These are phyloP conservation scores for Byssothecium circinans DNA, from an alignment of 2,329 filamentous ascomycete species.

Conservation along the genomic window DNA sequence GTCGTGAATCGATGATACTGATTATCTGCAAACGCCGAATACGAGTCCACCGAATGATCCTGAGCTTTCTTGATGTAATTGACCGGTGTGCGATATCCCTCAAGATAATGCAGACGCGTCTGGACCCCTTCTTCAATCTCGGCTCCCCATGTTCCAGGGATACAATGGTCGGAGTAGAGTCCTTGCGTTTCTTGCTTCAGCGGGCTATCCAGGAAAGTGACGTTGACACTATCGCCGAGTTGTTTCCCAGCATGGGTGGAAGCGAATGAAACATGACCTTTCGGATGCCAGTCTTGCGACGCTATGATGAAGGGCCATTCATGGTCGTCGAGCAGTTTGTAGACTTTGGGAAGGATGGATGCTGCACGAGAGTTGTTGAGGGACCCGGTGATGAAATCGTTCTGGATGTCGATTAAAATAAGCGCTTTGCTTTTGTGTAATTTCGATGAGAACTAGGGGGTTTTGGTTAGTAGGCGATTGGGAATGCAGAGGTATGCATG, in stretches of 20 bases:
- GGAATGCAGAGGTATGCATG: not conserved
- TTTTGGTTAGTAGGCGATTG: not conserved
- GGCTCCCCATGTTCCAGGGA: conserved; percentile 22
- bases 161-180: conserved; percentile 22
- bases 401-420: conserved; percentile 29
- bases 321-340: conserved; percentile 24
- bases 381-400: conserved; percentile 28
- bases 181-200: conserved; percentile 20
- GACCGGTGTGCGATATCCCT: conserved; percentile 21
- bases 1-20: conserved; percentile 29
- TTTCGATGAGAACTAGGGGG: conserved; percentile 17
- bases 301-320: conserved; percentile 28
- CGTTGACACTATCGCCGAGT: conserved; percentile 16
- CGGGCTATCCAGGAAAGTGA: conserved; percentile 22
- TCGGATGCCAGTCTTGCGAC: conserved; percentile 28
- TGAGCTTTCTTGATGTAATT: conserved; percentile 31
- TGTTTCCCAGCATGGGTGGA: conserved; percentile 15
- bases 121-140: conserved; percentile 23
- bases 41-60: conserved; percentile 25
- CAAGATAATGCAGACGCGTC: conserved; percentile 20
- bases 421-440: conserved; percentile 23
- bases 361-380: conserved; percentile 21
- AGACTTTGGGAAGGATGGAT: conserved; percentile 23
- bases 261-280: conserved; percentile 23
- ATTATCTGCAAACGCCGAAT: conserved; percentile 27